These are phyloP conservation scores for Talaromyces sp. DNA, from an alignment of 2,329 filamentous ascomycete species.

Conservation along the genomic window DNA sequence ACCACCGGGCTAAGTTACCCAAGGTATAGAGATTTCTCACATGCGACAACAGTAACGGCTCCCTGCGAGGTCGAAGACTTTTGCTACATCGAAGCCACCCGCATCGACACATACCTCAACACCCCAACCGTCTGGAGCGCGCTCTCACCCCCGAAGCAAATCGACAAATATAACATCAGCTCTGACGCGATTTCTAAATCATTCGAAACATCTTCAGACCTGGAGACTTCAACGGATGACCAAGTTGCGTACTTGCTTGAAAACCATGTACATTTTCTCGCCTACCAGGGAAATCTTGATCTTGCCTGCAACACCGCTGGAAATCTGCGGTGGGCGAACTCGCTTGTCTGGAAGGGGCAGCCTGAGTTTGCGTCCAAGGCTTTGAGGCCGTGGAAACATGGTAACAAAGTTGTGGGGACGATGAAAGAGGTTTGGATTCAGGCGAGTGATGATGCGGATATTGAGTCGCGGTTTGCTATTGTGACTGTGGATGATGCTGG, in stretches of 20 bases:
- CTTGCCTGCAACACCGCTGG: slow-evolving; percentile 39
- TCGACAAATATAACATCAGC: slow-evolving; percentile 25
- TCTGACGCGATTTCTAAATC: not conserved
- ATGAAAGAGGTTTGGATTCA: slow-evolving; percentile 14
- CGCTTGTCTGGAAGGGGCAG: slow-evolving; percentile 18
- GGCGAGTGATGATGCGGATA: slow-evolving; percentile 3
- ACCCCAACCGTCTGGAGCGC: slow-evolving; percentile 26
- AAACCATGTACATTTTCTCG: slow-evolving; percentile 32
- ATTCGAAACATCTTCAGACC: not conserved
- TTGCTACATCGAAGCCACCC: slow-evolving; percentile 17
- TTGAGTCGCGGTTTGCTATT: slow-evolving; percentile 14
- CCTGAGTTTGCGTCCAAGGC: slow-evolving; percentile 14
- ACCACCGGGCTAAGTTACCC: too few relatives aligned
- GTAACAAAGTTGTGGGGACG: slow-evolving; percentile 9
- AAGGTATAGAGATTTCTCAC: too few relatives aligned
- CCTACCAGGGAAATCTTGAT: slow-evolving; percentile 38
- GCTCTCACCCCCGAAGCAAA: slow-evolving; percentile 26
- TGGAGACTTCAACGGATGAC: not conserved
- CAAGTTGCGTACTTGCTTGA: slow-evolving; percentile 29
- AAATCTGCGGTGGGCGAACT: slow-evolving; percentile 20
- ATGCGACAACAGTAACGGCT: slow-evolving; percentile 22
- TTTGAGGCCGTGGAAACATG: slow-evolving; percentile 15
- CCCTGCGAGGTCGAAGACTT: slow-evolving; percentile 4
- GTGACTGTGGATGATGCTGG: slow-evolving; percentile 34
- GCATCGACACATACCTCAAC: slow-evolving; percentile 30